Evolutionary conservation across 352 stramenopile species (phyloP), one percentile per base, ranked within the genome.

Genomic region (Phytopythium aichiense): DNA sequence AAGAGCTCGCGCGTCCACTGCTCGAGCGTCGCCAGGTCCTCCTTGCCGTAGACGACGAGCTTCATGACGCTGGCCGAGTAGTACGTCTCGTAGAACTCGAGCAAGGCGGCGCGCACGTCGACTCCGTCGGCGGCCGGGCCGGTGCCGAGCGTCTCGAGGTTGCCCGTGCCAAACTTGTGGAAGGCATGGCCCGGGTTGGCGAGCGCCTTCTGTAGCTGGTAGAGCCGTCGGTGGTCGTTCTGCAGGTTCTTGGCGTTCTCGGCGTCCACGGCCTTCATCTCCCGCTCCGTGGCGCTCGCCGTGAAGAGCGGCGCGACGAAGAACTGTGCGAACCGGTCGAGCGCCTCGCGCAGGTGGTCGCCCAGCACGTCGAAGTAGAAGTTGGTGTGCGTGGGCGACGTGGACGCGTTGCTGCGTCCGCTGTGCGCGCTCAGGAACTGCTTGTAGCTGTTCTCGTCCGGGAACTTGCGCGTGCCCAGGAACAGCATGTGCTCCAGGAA

Each of bases 401-500:
- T 99, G 57, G 96, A 99, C 30, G 97, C 97, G 77, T 99, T 99
- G 65, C 84, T 97, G 23, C 79, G 86, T 0, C 97, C 97, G 64
- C 95, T 96, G 73, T 99, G 95, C 12, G 83, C 72, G 46, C 81
- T 90, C n/a, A 99, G 67, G 66, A 94, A 99, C 60, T 88, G 76
- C 67, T 92, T 89, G 73, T 98, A 99, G 40, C 81, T 95, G 74
- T 98, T 96, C 75, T 99, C 96, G 45, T 98, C 80, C 7, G 97
- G 96, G 72, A 98, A 99, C 67, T 98, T 96, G 49, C 87, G 68
- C 31, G 96, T 99, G 15, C 97, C 97, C 6, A 99, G 71, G 67
- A 99, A 99, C 6, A 99, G 73, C 95, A 99, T 98, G 83, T 99
- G 96, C 72, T 99, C 96, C 43, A 87, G 64, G 53, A 99, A 97